These are phyloP conservation scores for Penicillium alfredii DNA, from an alignment of 495 filamentous ascomycete genomes.

Conservation along the genomic window DNA sequence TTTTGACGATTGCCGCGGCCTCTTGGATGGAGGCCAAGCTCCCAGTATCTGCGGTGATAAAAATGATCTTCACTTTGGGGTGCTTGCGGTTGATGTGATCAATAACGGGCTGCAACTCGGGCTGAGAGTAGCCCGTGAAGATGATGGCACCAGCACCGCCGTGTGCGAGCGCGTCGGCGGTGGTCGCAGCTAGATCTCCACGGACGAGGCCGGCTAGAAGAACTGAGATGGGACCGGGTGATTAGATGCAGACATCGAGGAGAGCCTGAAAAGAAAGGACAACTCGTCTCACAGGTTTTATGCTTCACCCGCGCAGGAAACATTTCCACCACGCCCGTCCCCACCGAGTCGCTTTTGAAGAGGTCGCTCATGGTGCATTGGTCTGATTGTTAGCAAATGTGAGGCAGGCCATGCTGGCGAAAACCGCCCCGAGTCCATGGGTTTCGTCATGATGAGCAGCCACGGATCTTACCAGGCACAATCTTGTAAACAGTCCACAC, in stretches of 20 bases:
- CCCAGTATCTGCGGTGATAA: constrained; percentile 13
- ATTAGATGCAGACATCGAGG: no score
- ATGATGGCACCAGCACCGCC: constrained; percentile 38
- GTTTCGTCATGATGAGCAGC: constrained; percentile 8
- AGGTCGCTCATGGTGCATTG: constrained; percentile 10
- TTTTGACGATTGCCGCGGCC: constrained; percentile 12
- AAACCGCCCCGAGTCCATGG: neutral
- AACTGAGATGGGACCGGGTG: no score
- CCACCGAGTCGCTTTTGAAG: constrained; percentile 23
- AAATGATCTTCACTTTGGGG: constrained; percentile 17
- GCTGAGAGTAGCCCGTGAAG: constrained; percentile 34
- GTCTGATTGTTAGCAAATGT: no score
- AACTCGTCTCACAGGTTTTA: constrained; percentile 35
- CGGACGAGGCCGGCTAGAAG: constrained; percentile 12
- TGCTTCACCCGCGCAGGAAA: constrained; percentile 34
- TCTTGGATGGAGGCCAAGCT: constrained; percentile 12
- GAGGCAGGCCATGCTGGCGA: no score
- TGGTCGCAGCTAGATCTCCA: constrained; percentile 13
- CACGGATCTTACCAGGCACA: no score
- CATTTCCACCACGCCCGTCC: constrained; percentile 27
- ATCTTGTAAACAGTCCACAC: no score
- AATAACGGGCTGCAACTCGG: constrained; percentile 35
- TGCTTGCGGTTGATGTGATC: constrained; percentile 28
- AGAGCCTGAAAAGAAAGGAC: no score
- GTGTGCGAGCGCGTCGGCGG: constrained; percentile 19